Evolutionary conservation across 768 basidiomycete genomes (phyloP).

Genomic region (Floccularia luteovirens): DNA sequence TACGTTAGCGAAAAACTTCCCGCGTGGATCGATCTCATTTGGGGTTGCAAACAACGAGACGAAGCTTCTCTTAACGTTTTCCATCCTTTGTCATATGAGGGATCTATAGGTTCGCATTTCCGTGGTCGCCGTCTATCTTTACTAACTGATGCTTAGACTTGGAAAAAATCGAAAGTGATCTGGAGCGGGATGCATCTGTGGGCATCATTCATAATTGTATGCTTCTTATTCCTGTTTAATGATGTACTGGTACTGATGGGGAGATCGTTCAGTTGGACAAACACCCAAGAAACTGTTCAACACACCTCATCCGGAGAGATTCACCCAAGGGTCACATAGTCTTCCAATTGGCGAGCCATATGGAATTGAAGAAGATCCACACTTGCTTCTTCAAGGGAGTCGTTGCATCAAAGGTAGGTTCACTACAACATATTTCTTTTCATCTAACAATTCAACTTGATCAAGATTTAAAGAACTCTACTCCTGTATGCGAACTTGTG

Average conservation of each 20-base stretch:
- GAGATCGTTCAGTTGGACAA: slow-evolving; percentile 61
- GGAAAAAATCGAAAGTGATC: slow-evolving; percentile 77
- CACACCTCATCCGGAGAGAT: slow-evolving; percentile 66
- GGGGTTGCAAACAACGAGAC: slow-evolving; percentile 84
- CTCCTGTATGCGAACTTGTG: slow-evolving; percentile 41
- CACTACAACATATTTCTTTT: too few relatives aligned
- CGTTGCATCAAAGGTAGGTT: slow-evolving; percentile 50
- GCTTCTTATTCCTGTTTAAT: slow-evolving; percentile 10
- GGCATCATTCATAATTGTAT: slow-evolving; percentile 93
- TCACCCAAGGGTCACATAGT: slow-evolving; percentile 61
- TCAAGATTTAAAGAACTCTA: slow-evolving; percentile 39
- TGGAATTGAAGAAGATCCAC: slow-evolving; percentile 81
- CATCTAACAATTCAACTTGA: slow-evolving; percentile 1
- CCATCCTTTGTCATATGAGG: slow-evolving; percentile 91
- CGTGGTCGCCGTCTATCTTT: not conserved
- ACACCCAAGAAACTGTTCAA: slow-evolving; percentile 85
- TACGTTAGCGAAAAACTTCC: slow-evolving; percentile 80
- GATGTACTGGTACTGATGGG: not conserved
- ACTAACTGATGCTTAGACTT: slow-evolving; percentile 43
- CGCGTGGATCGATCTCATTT: slow-evolving; percentile 91
- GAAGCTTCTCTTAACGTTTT: slow-evolving; percentile 73
- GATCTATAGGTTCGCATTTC: slow-evolving; percentile 57
- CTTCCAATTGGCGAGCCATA: slow-evolving; percentile 65
- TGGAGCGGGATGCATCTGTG: slow-evolving; percentile 87
- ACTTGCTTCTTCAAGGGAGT: slow-evolving; percentile 52